Evolutionary conservation across 306 rosid species (phyloP), one percentile per base, ranked within the genome.

Genomic region (Trichosanthes truncata): DNA sequence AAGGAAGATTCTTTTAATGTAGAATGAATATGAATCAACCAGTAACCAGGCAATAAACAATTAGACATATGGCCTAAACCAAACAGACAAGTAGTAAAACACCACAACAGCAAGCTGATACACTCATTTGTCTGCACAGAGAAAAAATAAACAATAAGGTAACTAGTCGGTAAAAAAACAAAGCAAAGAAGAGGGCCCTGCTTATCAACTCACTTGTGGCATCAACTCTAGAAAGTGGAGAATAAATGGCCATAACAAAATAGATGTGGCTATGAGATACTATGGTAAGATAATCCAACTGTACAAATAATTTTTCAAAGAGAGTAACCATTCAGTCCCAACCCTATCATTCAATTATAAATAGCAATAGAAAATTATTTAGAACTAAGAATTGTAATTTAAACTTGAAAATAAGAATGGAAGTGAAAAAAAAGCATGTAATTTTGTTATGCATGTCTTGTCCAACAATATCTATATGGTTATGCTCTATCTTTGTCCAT

Each of bases 71-170:
- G 68, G 80, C 77, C 98, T 89, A 80, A 95, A 96, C 98, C 97
- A 92, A 78, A 97, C 99, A 72, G 97, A 91, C 84, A 92, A 73
- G 78, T 91, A 86, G 91, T 91, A 95, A 87, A 90, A 95, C 74
- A 97, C 96, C 91, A 93, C 97, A 51, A 92, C 96, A 84, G 96
- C 97, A 79, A 95, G 94, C 89, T 91, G 92, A 87, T 88, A 95
- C 45, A 90, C 83, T 95, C 99, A 86, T 91, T 91, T 81, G 96
- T 91, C 99, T 93, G 99, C 53, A 81, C 82, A 85, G 53, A 66
- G 81, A 63, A 84, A 79, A 67, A 53, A 78, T 62, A 49, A 81
- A 81, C 53, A 55, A 82, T 26, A 17, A 6, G 80, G 81, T 55
- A 63, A 71, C 81, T 26, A 33, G 80, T 55, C 78, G 74, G 59